phyloP scores from a whole-genome alignment of 257 asterid genomes.

The Solanum pimpinellifolium region DNA sequence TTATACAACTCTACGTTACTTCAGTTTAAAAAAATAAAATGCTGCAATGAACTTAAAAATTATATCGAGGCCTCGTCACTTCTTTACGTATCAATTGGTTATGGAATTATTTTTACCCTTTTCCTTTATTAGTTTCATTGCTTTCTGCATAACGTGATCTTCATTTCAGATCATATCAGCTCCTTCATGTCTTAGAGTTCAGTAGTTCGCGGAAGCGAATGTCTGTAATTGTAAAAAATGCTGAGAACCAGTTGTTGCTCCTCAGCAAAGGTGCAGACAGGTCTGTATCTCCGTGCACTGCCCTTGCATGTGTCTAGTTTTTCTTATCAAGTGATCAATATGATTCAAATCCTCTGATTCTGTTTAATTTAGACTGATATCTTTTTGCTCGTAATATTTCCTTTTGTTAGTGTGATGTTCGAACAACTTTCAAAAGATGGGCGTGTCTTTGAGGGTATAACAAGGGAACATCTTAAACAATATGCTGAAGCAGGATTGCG shows the following conservation, averaged over 20 bases:
- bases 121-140: neutral
- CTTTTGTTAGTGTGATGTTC: constrained; percentile 64
- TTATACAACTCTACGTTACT: neutral
- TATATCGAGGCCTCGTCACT: neutral
- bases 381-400: constrained; percentile 1
- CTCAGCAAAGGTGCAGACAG: constrained; percentile 97
- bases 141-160: neutral
- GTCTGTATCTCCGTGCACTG: constrained; percentile 17
- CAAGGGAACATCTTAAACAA: constrained; percentile 60
- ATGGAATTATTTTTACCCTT: neutral
- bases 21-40: neutral
- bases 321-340: neutral
- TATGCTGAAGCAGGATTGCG: constrained; percentile 92
- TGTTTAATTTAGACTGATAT: neutral
- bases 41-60: neutral
- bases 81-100: neutral
- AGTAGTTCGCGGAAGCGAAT: constrained; percentile 90
- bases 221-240: constrained; percentile 73
- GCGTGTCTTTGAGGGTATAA: constrained; percentile 28
- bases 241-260: constrained; percentile 65
- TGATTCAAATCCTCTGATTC: neutral
- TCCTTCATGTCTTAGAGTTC: constrained; percentile 86
- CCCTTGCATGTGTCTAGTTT: neutral
- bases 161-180: constrained; percentile 58
- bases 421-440: constrained; percentile 57